Conservation (phyloP, 331 rosid genomes). For the Pyracantha coccinea region DNA sequence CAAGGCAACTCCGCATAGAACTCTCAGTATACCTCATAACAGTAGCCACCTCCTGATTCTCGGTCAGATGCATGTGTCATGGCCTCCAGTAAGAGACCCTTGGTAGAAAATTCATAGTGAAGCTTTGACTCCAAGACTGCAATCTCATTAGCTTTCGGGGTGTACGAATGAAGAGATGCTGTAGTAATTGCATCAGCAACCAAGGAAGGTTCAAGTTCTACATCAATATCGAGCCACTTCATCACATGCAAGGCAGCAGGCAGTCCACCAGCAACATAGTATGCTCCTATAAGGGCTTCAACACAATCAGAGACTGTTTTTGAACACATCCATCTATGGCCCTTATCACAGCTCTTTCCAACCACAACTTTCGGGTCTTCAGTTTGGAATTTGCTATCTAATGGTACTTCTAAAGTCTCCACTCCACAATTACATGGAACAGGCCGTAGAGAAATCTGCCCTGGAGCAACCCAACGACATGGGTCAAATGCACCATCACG, state of each 20-base stretch:
- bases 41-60: constrained; percentile 49
- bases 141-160: constrained; percentile 52
- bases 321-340: constrained; percentile 90
- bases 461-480: constrained; percentile 97
- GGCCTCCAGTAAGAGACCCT: constrained; percentile 83
- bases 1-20: background rate
- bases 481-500: constrained; percentile 89
- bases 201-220: constrained; percentile 55
- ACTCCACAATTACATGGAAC: constrained; percentile 70
- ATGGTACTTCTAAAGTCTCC: constrained; percentile 75
- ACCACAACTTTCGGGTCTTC: constrained; percentile 63
- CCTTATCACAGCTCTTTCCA: constrained; percentile 77
- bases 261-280: constrained; percentile 73
- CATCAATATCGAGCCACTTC: constrained; percentile 75
- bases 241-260: constrained; percentile 64
- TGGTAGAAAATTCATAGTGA: constrained; percentile 56
- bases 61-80: constrained; percentile 62
- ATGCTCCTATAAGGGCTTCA: constrained; percentile 93
- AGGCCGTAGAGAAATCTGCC: constrained; percentile 48
- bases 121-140: constrained; percentile 60
- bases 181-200: constrained; percentile 57
- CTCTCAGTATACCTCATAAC: constrained; percentile 58
- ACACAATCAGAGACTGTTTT: constrained; percentile 85
- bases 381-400: constrained; percentile 53
- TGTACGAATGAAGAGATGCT: constrained; percentile 49